Evolutionary conservation across 2,329 filamentous ascomycete genomes (phyloP), one percentile per base, ranked within the genome.

Genomic region (Setomelanomma holmii): DNA sequence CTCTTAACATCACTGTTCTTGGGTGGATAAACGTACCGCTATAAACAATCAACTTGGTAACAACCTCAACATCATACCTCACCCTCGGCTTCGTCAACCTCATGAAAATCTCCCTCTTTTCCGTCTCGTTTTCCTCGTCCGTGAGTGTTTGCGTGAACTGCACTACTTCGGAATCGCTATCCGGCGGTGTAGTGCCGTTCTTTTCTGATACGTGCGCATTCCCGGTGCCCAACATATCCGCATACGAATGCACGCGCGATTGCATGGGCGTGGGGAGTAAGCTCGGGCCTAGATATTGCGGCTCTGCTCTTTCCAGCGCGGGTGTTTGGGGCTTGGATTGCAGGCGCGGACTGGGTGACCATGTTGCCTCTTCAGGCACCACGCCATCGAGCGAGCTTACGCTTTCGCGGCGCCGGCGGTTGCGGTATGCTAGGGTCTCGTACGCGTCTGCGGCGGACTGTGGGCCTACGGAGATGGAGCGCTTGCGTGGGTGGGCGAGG

Each of bases 391-490:
- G 54, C 6, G 76, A 78, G n/a, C 79, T 81, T 20, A 81, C 76
- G 63, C 85, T 88, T 64, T 88, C 84, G 45, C 84, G 79, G 49
- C 87, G 78, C 51, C 81, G 80, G 60, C 88, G 84, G 63, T 96
- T 91, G 17, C 93, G 87, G 70, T 96, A 96, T 5, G 93, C 95
- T 42, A 99, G 81, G 17, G 92, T 91, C 78, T 99, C 95, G 76
- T 97, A 96, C 20, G 92, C 95, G 76, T 99, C 95, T 1, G 95
- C 95, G 55, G 93, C 93, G 40, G 93, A 97, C 76, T 98, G 95
- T 1, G 95, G 95, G 0, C 95, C 95, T 46, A 98, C 85, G 5
- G 92, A 96, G 27, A 98, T 86, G 24, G 92, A 89, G 45, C 95
- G 85, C 55, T 88, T 88, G 53, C 91, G 84, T 0, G 91, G 90